Percentiles rank a stretch among this genome's conserved stretches.
Conservation (phyloP, 2,329 filamentous ascomycete species). For the Aspergillus phoenicis region DNA sequence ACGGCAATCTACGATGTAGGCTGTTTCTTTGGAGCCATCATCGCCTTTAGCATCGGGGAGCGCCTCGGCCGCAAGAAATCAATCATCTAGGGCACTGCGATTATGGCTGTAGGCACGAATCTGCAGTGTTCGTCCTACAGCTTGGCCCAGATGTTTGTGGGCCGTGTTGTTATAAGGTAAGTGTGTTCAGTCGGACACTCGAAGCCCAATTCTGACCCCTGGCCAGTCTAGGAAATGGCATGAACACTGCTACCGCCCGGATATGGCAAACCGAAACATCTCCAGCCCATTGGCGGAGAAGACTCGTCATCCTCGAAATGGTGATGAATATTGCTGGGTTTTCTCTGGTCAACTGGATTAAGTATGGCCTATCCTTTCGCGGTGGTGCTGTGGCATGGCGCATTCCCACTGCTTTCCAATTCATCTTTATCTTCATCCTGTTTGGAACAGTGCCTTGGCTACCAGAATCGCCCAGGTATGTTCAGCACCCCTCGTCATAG, state of each 20-base stretch:
- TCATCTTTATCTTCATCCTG: constrained; percentile 53
- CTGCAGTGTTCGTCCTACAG: constrained; percentile 52
- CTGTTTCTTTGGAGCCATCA: constrained; percentile 59
- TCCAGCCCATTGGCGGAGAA: constrained; percentile 48
- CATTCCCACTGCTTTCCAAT: constrained; percentile 52
- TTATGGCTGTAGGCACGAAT: constrained; percentile 54
- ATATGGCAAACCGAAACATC: constrained; percentile 57
- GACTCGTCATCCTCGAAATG: constrained; percentile 52
- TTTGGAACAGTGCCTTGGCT: constrained; percentile 46
- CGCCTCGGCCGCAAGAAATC: constrained; percentile 51
- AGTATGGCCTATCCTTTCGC: constrained; percentile 53
- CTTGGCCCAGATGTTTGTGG: constrained; percentile 55
- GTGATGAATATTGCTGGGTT: constrained; percentile 56
- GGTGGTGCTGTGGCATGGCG: constrained; percentile 48
- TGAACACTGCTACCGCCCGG: constrained; percentile 55
- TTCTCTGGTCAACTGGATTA: constrained; percentile 55
- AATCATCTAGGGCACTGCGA: constrained; percentile 50
- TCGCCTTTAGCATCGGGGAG: constrained; percentile 51
- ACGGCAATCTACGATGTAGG: constrained; percentile 63
- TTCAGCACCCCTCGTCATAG: no score
- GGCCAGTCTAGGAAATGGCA: constrained; percentile 40
- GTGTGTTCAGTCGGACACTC: no score
- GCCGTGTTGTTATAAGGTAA: constrained; percentile 41
- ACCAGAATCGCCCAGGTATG: constrained; percentile 26
- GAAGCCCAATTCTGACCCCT: no score